Conservation (phyloP, 768 basidiomycete species). For the Lactarius trivialis region DNA sequence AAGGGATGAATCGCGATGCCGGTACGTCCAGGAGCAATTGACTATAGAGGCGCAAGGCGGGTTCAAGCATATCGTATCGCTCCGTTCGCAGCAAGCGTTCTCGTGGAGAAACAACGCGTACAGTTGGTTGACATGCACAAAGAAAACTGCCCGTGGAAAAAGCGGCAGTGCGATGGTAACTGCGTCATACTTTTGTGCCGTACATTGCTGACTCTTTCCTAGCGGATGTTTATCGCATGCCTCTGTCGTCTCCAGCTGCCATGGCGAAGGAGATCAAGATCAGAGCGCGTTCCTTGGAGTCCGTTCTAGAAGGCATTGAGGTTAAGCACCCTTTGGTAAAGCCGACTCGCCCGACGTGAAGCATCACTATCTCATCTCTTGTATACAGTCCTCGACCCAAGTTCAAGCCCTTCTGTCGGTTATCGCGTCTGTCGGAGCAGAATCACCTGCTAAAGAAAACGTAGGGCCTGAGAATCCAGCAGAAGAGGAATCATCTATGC, state of each 20-base stretch:
- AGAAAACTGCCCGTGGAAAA: conserved; percentile 78
- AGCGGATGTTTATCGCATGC: conserved; percentile 40
- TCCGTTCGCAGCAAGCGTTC: conserved; percentile 45
- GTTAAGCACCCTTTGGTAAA: conserved; percentile 72
- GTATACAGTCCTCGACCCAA: conserved; percentile 50
- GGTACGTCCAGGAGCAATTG: conserved; percentile 46
- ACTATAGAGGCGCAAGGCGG: neutral
- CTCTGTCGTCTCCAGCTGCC: conserved; percentile 56
- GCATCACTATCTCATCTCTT: neutral
- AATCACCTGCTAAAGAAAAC: conserved; percentile 27
- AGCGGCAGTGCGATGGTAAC: conserved; percentile 73
- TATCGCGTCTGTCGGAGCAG: conserved; percentile 30
- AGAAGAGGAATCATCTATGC: neutral
- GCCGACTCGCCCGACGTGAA: neutral
- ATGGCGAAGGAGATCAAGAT: conserved; percentile 57
- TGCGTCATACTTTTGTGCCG: neutral
- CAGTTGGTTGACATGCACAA: conserved; percentile 69
- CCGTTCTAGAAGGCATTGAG: conserved; percentile 45
- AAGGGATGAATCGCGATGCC: conserved; percentile 70
- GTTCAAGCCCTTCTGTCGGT: conserved; percentile 45
- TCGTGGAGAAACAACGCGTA: conserved; percentile 66
- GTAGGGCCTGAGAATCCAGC: conserved; percentile 15
- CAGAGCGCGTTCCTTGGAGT: conserved; percentile 47
- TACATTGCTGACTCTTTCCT: neutral
- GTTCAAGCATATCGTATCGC: conserved; percentile 1